These are phyloP conservation scores for Coprinopsis strossmayeri DNA, from an alignment of 768 basidiomycete species.

Conservation along the genomic window DNA sequence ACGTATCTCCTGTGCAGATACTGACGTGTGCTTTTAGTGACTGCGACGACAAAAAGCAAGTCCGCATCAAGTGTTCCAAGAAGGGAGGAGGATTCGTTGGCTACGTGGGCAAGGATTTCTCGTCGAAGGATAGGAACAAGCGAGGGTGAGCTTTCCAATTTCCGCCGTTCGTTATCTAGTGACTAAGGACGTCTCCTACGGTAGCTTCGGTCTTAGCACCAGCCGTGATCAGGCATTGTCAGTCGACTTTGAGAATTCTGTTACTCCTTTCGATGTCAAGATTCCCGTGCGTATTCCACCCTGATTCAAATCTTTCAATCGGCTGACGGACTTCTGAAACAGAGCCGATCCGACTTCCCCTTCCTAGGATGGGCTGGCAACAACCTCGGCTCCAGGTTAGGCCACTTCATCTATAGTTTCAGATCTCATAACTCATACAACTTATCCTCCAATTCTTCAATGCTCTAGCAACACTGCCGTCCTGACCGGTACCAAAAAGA, in stretches of 20 bases:
- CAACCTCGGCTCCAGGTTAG: conserved; percentile 7
- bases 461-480: conserved; percentile 4
- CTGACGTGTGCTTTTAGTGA: background rate
- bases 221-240: background rate
- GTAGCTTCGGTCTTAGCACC: conserved; percentile 8
- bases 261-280: conserved; percentile 5
- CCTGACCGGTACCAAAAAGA: conserved; percentile 6
- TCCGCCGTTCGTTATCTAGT: background rate
- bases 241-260: conserved; percentile 9
- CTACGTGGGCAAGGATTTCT: conserved; percentile 6
- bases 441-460: no score
- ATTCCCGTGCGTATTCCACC: background rate
- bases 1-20: background rate
- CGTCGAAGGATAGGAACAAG: conserved; percentile 8
- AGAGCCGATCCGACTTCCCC: conserved; percentile 4
- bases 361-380: conserved; percentile 10
- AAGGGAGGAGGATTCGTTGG: conserved; percentile 4
- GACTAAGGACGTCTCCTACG: background rate
- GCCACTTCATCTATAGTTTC: no score
- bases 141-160: background rate
- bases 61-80: conserved; percentile 8
- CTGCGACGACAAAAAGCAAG: conserved; percentile 8
- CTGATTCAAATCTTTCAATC: background rate
- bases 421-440: no score
- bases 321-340: background rate